These are phyloP conservation scores for Colletotrichum australisinense DNA, from an alignment of 2,329 filamentous ascomycete species.

Conservation along the genomic window DNA sequence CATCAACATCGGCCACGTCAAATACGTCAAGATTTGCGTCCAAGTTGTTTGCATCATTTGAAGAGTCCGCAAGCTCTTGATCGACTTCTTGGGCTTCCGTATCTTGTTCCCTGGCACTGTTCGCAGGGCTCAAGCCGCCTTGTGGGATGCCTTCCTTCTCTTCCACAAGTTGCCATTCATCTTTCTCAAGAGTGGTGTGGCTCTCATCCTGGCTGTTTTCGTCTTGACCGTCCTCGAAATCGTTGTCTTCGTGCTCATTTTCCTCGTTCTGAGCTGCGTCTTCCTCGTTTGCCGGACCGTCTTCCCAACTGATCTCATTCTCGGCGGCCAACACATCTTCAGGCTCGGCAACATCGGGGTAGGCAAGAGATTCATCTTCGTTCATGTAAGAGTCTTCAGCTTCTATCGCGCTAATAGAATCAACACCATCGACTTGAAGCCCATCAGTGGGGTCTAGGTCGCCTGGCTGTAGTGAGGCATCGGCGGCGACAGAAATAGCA, in stretches of 20 bases:
- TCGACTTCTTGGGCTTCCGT: conserved; percentile 11
- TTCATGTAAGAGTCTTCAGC: conserved; percentile 5
- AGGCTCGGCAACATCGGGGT: not conserved
- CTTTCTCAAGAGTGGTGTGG: not conserved
- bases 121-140: conserved; percentile 35
- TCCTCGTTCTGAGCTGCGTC: not conserved
- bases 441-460: not conserved
- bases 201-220: not conserved
- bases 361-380: not conserved
- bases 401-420: not conserved
- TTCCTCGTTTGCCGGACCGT: conserved; percentile 11
- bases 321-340: conserved; percentile 11
- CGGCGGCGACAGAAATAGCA: not conserved
- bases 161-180: conserved; percentile 26
- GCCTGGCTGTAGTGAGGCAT: not conserved
- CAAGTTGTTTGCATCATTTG: conserved; percentile 36
- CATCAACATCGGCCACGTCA: not conserved
- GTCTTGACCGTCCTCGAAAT: not conserved
- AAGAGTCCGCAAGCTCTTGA: conserved; percentile 36
- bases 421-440: not conserved
- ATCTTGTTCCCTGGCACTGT: conserved; percentile 16
- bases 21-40: not conserved
- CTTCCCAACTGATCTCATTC: conserved; percentile 38
- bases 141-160: conserved; percentile 12
- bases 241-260: no score